Percentiles rank a stretch among this genome's conserved stretches.
phyloP scores from a whole-genome alignment of 768 basidiomycete species.

The Podaxis sp. region DNA sequence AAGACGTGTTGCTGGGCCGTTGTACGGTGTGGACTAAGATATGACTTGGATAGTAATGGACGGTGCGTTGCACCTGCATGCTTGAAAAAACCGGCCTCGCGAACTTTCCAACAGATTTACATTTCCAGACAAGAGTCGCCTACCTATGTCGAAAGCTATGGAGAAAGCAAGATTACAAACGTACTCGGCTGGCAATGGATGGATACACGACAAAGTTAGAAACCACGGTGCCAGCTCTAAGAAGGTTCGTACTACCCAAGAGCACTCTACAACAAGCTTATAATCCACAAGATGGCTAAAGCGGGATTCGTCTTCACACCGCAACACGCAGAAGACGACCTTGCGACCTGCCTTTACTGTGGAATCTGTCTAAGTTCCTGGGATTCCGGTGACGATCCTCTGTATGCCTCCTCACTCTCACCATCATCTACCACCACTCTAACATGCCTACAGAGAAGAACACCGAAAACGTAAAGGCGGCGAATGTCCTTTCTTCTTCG shows the following conservation, averaged over 20 bases:
- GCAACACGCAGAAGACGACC: conserved; percentile 67
- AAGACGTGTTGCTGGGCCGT: conserved; percentile 77
- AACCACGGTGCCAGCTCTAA: conserved; percentile 71
- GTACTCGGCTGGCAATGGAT: conserved; percentile 52
- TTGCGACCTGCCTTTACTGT: conserved; percentile 86
- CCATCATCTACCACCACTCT: conserved; percentile 2
- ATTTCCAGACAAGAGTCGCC: conserved; percentile 56
- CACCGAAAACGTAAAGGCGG: conserved; percentile 65
- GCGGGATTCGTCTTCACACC: conserved; percentile 88
- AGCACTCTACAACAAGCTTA: not conserved
- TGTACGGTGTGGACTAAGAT: conserved; percentile 66
- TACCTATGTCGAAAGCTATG: conserved; percentile 69
- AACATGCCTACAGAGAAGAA: conserved; percentile 53
- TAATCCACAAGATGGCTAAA: conserved; percentile 69
- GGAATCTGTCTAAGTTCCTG: conserved; percentile 78
- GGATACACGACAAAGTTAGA: conserved; percentile 66
- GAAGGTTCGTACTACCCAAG: conserved; percentile 45
- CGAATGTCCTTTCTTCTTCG: conserved; percentile 43
- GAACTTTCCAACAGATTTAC: conserved; percentile 45
- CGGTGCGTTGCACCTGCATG: conserved; percentile 39
- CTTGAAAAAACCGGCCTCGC: not conserved
- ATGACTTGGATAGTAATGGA: conserved; percentile 57
- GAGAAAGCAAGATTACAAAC: conserved; percentile 73
- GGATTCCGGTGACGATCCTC: conserved; percentile 84
- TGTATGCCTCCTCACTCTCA: conserved; percentile 50